A percentile compares a stretch with the other conserved stretches of the same genome.
phyloP scores from a whole-genome alignment of 2,329 filamentous ascomycete genomes.

The Sporothrix luriei region DNA sequence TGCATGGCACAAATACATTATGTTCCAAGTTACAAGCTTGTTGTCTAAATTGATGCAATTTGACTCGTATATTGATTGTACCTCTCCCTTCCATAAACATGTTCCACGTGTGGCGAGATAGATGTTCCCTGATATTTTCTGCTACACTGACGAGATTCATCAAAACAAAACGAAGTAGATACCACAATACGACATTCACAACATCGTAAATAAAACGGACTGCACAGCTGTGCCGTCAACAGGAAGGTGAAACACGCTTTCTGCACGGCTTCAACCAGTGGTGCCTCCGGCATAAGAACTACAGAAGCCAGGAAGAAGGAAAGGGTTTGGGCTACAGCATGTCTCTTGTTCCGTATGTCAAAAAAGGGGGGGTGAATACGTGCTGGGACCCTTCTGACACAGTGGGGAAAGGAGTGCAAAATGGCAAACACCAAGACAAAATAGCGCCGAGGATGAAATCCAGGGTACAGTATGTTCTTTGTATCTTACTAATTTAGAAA shows the following conservation, averaged over 20 bases:
- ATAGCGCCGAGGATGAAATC: neutral
- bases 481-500: too few relatives aligned
- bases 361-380: conserved; percentile 15
- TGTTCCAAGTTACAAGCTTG: neutral
- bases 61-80: neutral
- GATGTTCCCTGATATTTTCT: neutral
- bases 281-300: neutral
- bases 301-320: too few relatives aligned
- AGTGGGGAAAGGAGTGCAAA: neutral
- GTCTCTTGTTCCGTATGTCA: neutral
- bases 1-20: neutral
- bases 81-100: neutral
- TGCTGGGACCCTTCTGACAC: neutral
- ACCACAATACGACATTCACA: neutral
- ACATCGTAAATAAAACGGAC: conserved; percentile 2
- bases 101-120: neutral
- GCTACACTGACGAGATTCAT: neutral
- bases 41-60: neutral
- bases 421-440: neutral
- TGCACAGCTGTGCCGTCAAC: conserved; percentile 1
- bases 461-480: neutral
- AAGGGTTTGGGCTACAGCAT: neutral
- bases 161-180: neutral
- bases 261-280: neutral
- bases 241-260: neutral